Evolutionary conservation across 495 filamentous ascomycete genomes (phyloP).

Genomic region (Entonaema liquescens): DNA sequence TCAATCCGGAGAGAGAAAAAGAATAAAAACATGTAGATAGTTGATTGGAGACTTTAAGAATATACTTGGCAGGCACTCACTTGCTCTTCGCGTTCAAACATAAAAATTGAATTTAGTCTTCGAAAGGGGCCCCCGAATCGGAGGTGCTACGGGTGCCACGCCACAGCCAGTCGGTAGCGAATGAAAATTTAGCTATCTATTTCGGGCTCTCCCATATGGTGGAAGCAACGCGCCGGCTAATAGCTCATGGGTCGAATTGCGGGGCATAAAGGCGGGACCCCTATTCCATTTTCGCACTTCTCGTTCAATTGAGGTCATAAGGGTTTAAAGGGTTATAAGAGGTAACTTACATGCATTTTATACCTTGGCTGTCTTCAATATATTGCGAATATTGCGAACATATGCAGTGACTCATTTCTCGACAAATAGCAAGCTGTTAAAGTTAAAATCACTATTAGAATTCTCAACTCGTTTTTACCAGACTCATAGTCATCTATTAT

Average conservation of each 20-base stretch:
- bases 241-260: conserved; percentile 1
- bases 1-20: not conserved
- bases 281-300: not conserved
- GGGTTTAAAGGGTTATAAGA: too few relatives aligned
- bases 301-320: not conserved
- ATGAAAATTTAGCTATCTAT: conserved; percentile 27
- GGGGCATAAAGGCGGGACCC: conserved; percentile 26
- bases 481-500: not conserved
- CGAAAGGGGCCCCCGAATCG: conserved; percentile 42
- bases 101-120: conserved; percentile 30
- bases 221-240: conserved; percentile 14
- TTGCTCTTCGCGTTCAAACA: conserved; percentile 2
- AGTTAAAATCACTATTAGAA: not conserved
- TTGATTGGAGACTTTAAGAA: conserved; percentile 3
- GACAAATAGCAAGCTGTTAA: not conserved
- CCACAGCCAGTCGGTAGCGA: conserved; percentile 20
- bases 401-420: not conserved
- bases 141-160: conserved; percentile 28
- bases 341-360: not conserved
- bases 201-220: conserved; percentile 4
- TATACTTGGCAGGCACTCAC: not conserved
- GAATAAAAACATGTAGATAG: not conserved
- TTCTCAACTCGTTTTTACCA: not conserved
- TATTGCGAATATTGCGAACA: too few relatives aligned
- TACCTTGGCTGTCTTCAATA: too few relatives aligned